Base-by-base conservation (phyloP, 129 eudicot genomes). In the Erigeron canadensis region DNA sequence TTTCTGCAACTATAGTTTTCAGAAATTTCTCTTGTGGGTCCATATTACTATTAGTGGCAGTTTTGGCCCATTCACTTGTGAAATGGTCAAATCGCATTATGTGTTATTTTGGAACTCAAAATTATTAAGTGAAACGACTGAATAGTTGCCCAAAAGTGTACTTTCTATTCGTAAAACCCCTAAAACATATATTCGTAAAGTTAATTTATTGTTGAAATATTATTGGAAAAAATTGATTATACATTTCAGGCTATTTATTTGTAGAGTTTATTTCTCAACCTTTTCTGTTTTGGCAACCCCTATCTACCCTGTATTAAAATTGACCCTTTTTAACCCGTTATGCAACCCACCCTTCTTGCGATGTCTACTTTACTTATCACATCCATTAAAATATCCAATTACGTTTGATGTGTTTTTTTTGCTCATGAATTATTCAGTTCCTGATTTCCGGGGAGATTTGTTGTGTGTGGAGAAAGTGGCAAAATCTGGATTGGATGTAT, bases 381-480 rank as follows among this genome's bases (percentile, higher is more conserved):
- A 53, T 17, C 23, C n/a, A 15, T 64, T 5, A n/a, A 19, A n/a
- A 8, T 19, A 39, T 61, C 63, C 38, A 19, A 50, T 60, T 40
- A 60, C 34, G 60, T 28, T 28, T 58, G 51, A 21, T 69, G 53
- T 15, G 58, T 42, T 12, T 43, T 56, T 1, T 39, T 63, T 16
- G 44, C 13, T 63, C 54, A 2, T 37, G 15, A 41, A 69, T 63
- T 21, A 22, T 80, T 75, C 82, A 93, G 98, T 94, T 81, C 98
- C 98, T 82, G 98, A 94, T 86, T 89, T 94, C 73, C 87, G 96
- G 64, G 98, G 98, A 44, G 89, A 94, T 59, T 68, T 74, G 18
- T 57, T 75, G 28, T 94, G 97, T 81, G 98, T 94, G n/a, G 97
- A 94, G 64, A 89, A 82, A 82, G 97, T 94, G 69, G 95, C 98